Conservation (phyloP, 768 basidiomycete species). For the Leccinellum albellum region DNA sequence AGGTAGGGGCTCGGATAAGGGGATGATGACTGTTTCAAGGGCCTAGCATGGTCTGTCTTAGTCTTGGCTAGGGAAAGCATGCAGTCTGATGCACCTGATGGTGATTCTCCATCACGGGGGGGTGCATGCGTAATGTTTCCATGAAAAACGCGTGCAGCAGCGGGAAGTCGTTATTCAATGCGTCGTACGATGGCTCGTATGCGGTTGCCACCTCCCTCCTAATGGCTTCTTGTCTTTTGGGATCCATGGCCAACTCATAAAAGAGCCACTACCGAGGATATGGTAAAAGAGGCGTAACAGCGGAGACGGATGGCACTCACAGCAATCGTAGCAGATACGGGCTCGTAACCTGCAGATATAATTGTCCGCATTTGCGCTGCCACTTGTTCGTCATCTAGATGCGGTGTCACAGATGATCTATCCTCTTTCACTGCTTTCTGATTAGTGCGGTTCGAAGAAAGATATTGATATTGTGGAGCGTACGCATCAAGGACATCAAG, state of each 20-base stretch:
- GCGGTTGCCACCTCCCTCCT: conserved; percentile 50
- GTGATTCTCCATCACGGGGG: conserved; percentile 62
- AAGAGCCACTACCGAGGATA: conserved; percentile 51
- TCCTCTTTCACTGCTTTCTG: conserved; percentile 39
- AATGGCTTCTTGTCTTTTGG: conserved; percentile 49
- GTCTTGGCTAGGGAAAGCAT: neutral
- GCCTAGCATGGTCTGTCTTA: conserved; percentile 35
- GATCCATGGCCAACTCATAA: conserved; percentile 55
- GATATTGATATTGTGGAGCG: neutral
- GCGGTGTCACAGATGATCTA: conserved; percentile 34
- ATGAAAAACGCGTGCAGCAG: conserved; percentile 59
- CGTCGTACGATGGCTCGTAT: conserved; percentile 49
- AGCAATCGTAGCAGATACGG: conserved; percentile 35
- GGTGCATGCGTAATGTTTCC: conserved; percentile 60
- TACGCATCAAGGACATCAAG: conserved; percentile 55
- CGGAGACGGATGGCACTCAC: conserved; percentile 17
- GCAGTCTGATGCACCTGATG: conserved; percentile 43
- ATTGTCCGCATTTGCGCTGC: conserved; percentile 60
- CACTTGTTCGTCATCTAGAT: conserved; percentile 47
- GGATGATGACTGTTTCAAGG: conserved; percentile 47
- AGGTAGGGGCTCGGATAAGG: conserved; percentile 49
- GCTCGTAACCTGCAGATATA: conserved; percentile 53
- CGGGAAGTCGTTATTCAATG: conserved; percentile 45
- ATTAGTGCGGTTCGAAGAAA: conserved; percentile 4
- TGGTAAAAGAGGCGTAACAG: conserved; percentile 3